Evolutionary conservation across 805 yeast genomes (phyloP).

Genomic region (Lipomyces mesembrius): DNA sequence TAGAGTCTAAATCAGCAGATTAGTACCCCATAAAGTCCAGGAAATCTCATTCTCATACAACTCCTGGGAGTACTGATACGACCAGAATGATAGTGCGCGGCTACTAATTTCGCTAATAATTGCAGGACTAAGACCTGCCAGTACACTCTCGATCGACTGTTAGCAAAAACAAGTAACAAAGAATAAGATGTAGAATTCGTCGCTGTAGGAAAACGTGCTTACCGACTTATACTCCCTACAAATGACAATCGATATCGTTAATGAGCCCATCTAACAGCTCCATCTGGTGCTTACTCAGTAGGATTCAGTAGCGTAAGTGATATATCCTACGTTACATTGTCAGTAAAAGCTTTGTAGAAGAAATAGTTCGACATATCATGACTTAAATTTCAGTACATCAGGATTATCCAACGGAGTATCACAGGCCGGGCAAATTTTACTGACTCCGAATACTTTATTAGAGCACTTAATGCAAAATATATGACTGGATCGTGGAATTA

Average conservation of each 20-base stretch:
- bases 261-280: neutral
- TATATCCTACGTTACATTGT: constrained; percentile 19
- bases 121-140: constrained; percentile 29
- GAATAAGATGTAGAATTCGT: neutral
- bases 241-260: neutral
- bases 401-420: constrained; percentile 21
- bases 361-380: neutral
- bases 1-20: constrained; percentile 14
- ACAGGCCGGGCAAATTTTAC: constrained; percentile 24
- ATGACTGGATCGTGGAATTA: constrained; percentile 12
- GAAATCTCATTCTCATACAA: constrained; percentile 7
- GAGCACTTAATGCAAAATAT: constrained; percentile 25
- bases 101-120: constrained; percentile 22
- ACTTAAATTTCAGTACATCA: constrained; percentile 12
- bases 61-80: constrained; percentile 27
- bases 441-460: constrained; percentile 9
- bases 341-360: neutral
- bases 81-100: constrained; percentile 29
- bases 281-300: constrained; percentile 16
- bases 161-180: neutral
- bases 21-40: neutral
- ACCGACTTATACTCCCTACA: constrained; percentile 19
- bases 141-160: constrained; percentile 18
- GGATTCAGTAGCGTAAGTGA: constrained; percentile 20
- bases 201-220: neutral